phyloP scores from a whole-genome alignment of 257 asterid genomes.

The Schizonepeta tenuifolia region DNA sequence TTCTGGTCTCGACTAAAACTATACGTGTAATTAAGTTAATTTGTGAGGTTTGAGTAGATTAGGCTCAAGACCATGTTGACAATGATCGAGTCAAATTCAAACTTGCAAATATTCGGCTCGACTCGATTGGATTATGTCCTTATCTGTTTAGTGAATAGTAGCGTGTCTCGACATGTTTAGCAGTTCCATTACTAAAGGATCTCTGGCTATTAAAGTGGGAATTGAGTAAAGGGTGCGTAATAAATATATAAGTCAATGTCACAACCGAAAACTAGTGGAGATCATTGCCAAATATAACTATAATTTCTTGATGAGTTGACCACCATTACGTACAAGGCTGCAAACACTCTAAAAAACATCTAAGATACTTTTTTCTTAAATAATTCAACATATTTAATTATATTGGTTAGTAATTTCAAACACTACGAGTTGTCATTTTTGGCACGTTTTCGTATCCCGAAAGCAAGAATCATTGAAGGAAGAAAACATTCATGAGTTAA shows the following conservation, averaged over 20 bases:
- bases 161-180: neutral
- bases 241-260: no score
- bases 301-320: neutral
- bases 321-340: neutral
- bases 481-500: neutral
- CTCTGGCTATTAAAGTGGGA: neutral
- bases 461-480: slow-evolving; percentile 15
- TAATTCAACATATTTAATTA: neutral
- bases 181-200: neutral
- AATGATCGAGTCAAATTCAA: neutral
- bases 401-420: slow-evolving; percentile 13
- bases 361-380: neutral
- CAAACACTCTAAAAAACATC: neutral
- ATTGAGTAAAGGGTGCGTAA: neutral
- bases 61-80: neutral
- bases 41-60: neutral
- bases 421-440: slow-evolving; percentile 22
- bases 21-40: neutral
- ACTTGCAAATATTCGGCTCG: neutral
- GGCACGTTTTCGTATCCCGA: slow-evolving; percentile 16
- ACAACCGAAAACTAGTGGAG: neutral
- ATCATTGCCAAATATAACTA: neutral
- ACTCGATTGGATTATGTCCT: neutral
- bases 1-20: no score
- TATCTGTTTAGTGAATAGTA: neutral